Percentiles rank a stretch among this genome's conserved stretches.
Evolutionary conservation across 306 rosid species (phyloP).

Genomic region (Comarum palustre): DNA sequence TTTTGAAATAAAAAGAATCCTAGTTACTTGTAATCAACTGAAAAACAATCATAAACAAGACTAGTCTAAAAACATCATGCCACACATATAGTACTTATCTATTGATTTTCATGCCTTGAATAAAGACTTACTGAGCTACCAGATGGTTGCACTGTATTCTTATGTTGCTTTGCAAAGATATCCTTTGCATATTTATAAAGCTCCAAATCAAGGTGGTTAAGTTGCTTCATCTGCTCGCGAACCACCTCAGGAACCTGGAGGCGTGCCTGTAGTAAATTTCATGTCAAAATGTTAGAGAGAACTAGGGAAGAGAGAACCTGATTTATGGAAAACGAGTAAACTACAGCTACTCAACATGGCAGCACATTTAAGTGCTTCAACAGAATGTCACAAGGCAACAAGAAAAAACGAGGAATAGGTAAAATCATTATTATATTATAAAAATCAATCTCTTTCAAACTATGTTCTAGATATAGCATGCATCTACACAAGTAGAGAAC

Average conservation of each 20-base stretch:
- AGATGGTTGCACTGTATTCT: conserved; percentile 31
- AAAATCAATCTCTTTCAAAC: background rate
- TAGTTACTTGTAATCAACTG: background rate
- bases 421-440: too few species aligned
- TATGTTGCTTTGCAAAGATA: conserved; percentile 59
- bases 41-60: conserved; percentile 2
- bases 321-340: conserved; percentile 15
- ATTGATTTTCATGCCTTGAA: conserved; percentile 14
- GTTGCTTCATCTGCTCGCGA: conserved; percentile 56
- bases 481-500: background rate
- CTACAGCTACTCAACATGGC: background rate
- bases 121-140: conserved; percentile 43
- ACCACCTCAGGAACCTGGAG: conserved; percentile 55
- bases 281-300: conserved; percentile 7
- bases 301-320: conserved; percentile 6
- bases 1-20: background rate
- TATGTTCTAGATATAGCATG: background rate
- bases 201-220: conserved; percentile 84
- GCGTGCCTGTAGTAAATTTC: conserved; percentile 61
- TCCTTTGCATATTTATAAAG: conserved; percentile 67
- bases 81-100: background rate
- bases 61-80: background rate
- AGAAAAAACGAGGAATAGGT: background rate
- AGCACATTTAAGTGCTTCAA: conserved; percentile 9
- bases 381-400: background rate